phyloP scores from a whole-genome alignment of 2,329 filamentous ascomycete genomes.

The Periconia macrospinosa region DNA sequence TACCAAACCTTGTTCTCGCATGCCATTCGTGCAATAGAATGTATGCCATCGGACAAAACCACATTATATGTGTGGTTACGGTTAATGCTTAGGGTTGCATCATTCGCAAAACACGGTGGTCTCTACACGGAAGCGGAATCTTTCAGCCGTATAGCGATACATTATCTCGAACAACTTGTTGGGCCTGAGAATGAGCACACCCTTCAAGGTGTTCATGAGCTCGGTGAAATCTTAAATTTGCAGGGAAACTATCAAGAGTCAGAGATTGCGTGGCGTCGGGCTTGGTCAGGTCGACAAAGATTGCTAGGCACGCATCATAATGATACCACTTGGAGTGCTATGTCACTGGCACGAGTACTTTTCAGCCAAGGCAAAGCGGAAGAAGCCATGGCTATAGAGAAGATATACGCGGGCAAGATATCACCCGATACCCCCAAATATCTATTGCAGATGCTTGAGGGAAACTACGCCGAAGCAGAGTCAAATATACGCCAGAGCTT shows the following conservation, averaged over 20 bases:
- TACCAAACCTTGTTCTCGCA: background rate
- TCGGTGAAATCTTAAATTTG: background rate
- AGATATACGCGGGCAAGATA: too few species aligned
- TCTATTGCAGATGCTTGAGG: background rate
- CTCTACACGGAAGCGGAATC: background rate
- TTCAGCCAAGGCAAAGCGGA: background rate
- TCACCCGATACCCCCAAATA: background rate
- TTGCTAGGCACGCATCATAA: background rate
- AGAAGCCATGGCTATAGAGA: background rate
- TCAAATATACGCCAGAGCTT: background rate
- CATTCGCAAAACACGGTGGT: background rate
- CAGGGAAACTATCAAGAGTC: conserved; percentile 3
- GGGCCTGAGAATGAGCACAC: background rate
- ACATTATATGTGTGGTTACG: background rate
- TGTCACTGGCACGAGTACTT: background rate
- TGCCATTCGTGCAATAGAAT: background rate
- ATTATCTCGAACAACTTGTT: background rate
- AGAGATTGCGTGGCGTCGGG: background rate
- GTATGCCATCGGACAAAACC: background rate
- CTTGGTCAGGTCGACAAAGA: background rate
- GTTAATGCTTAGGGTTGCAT: background rate
- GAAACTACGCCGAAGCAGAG: background rate
- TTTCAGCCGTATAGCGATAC: background rate
- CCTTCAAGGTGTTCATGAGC: background rate
- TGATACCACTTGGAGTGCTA: background rate